phyloP scores from a whole-genome alignment of 208 protist genomes.

The Trypanosoma brucei region DNA sequence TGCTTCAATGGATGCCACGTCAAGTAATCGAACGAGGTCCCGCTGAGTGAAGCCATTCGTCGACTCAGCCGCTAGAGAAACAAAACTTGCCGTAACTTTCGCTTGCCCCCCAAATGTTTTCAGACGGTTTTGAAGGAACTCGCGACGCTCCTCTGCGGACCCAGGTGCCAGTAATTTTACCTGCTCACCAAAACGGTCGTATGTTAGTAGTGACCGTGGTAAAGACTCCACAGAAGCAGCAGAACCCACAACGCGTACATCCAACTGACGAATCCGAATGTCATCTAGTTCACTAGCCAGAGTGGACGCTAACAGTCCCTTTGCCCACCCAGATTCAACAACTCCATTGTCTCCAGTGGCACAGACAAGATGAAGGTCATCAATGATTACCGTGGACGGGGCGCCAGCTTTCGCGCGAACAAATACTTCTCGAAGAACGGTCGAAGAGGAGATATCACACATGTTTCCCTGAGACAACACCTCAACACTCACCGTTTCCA shows the following conservation, averaged over 20 bases:
- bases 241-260: constrained; percentile 33
- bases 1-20: constrained; percentile 29
- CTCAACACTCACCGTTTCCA: constrained; percentile 32
- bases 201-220: constrained; percentile 20
- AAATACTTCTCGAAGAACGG: constrained; percentile 91
- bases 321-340: constrained; percentile 37
- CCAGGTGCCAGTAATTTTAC: constrained; percentile 20
- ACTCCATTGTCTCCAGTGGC: constrained; percentile 15
- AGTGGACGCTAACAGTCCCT: constrained; percentile 30
- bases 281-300: constrained; percentile 39
- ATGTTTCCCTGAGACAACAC: constrained; percentile 36
- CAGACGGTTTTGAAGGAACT: constrained; percentile 23
- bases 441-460: constrained; percentile 69
- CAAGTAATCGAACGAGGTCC: constrained; percentile 42
- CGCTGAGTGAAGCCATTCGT: constrained; percentile 62
- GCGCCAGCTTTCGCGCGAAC: constrained; percentile 71
- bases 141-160: constrained; percentile 21
- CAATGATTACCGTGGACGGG: constrained; percentile 61
- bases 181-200: constrained; percentile 17
- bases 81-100: constrained; percentile 9
- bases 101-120: background rate
- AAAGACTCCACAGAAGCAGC: constrained; percentile 28
- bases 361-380: constrained; percentile 58
- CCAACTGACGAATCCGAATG: constrained; percentile 11
- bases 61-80: constrained; percentile 27